Percentiles rank a stretch among this genome's conserved stretches.
Evolutionary conservation across 1,139 yeast species (phyloP).

Genomic region (Candida sanyaensis): DNA sequence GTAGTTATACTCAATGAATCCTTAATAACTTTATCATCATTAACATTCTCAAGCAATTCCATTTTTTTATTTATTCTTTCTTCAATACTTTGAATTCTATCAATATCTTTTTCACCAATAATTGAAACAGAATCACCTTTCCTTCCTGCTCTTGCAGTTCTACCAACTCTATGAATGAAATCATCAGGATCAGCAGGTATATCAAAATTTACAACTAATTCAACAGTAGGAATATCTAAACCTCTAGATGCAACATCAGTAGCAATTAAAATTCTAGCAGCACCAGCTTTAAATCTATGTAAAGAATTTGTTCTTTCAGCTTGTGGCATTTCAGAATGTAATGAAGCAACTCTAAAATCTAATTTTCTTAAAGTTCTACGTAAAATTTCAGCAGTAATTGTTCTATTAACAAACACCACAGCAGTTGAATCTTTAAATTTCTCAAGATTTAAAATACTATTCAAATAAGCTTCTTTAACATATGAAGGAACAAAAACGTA

Average conservation of each 20-base stretch:
- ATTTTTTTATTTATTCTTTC: constrained; percentile 77
- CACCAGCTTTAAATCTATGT: constrained; percentile 91
- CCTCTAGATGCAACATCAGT: constrained; percentile 98
- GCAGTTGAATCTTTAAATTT: constrained; percentile 67
- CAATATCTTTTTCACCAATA: constrained; percentile 83
- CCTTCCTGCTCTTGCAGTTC: constrained; percentile 99
- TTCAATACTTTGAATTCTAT: constrained; percentile 82
- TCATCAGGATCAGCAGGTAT: constrained; percentile 97
- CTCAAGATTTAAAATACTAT: constrained; percentile 62
- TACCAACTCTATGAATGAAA: constrained; percentile 97
- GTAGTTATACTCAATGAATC: constrained; percentile 69
- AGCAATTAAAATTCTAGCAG: constrained; percentile 88
- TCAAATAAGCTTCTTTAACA: constrained; percentile 87
- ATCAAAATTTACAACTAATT: constrained; percentile 85
- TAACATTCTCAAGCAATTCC: constrained; percentile 67
- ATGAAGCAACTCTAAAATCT: constrained; percentile 80
- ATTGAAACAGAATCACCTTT: constrained; percentile 58
- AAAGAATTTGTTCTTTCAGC: constrained; percentile 85
- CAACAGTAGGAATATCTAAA: constrained; percentile 91
- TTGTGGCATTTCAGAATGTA: constrained; percentile 96
- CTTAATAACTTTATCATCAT: constrained; percentile 75
- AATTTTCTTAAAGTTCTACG: constrained; percentile 72
- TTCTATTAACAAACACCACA: constrained; percentile 88
- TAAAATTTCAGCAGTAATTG: constrained; percentile 84
- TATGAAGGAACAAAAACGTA: constrained; percentile 71